These are phyloP conservation scores for Malus hybrid DNA, from an alignment of 331 rosid species.

Conservation along the genomic window DNA sequence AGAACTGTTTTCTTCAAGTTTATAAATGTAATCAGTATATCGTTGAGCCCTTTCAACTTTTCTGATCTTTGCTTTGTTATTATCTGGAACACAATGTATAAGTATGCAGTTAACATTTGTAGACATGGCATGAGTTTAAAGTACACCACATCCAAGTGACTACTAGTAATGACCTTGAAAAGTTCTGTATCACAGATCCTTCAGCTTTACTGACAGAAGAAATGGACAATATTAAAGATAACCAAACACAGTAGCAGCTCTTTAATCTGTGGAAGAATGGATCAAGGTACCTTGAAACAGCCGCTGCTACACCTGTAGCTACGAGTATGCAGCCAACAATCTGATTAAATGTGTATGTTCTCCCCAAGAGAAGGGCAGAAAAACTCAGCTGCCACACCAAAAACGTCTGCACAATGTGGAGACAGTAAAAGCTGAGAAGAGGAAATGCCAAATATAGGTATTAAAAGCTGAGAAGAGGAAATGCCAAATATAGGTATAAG, in stretches of 20 bases:
- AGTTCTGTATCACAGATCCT: neutral
- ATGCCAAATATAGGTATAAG: neutral
- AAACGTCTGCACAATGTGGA: slow-evolving; percentile 59
- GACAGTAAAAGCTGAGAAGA: neutral
- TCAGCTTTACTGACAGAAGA: neutral
- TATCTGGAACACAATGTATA: neutral
- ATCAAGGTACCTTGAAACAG: slow-evolving; percentile 66
- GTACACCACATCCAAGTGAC: neutral
- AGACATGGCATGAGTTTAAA: neutral
- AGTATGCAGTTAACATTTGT: neutral
- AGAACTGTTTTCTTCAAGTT: neutral
- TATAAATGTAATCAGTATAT: neutral
- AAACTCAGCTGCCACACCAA: slow-evolving; percentile 87
- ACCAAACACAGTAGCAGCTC: neutral
- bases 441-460: no score
- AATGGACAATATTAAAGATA: neutral
- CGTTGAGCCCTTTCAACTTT: neutral
- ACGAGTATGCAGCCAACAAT: slow-evolving; percentile 74
- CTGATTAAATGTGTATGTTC: slow-evolving; percentile 65
- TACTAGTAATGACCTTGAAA: neutral
- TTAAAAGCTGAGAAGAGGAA: neutral
- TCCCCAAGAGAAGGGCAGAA: slow-evolving; percentile 53
- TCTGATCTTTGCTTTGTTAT: neutral
- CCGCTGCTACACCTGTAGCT: slow-evolving; percentile 68
- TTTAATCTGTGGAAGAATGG: slow-evolving; percentile 8